Evolutionary conservation across 2,329 filamentous ascomycete genomes (phyloP), one percentile per base, ranked within the genome.

Genomic region (Alternaria gaisen): DNA sequence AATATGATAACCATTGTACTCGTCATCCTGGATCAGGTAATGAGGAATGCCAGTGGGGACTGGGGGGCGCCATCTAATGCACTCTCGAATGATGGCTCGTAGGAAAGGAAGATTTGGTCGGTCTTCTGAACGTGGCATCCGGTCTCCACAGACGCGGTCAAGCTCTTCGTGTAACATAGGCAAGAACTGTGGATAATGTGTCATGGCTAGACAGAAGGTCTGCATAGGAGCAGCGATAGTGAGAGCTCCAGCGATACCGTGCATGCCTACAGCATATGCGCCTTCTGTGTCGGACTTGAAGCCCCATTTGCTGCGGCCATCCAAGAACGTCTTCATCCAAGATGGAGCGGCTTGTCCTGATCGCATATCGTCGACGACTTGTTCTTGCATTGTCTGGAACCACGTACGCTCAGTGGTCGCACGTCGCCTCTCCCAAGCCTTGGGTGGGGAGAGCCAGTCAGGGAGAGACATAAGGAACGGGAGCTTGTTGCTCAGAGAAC

Each of bases 1-100:
- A 51, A 89, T 87, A 59, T 83, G 81, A 73, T 86, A 84, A 34
- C 82, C 86, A 20, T 84, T 78, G 68, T 88, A 89, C 11, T 83
- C 77, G 56, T 89, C 87, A 50, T 88, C 86, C 47, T 83, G 73
- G 1, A 84, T 78, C 14, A 84, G 80, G 44, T 77, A 81, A 70
- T 89, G 87, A 2, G 87, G 86, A 36, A 88, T 83, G 53, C 78
- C 79, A 28, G 79, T 80, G 5, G 79, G 79, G 28, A 80, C 79
- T 38, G 78, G 76, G 24, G 82, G 82, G 24, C 81, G 78, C 82
- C 82, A 83, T 58, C 82, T 76, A 34, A 80, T 68, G 44, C 72
- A 73, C 59, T 80, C 79, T 20, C 77, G 72, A 48, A 80, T 79
- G 52, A 78, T 62, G 20, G 78, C 78, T 42, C 79, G 72, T 20